phyloP scores from a whole-genome alignment of 805 yeast species.

The Saccharomycopsis capsularis region DNA sequence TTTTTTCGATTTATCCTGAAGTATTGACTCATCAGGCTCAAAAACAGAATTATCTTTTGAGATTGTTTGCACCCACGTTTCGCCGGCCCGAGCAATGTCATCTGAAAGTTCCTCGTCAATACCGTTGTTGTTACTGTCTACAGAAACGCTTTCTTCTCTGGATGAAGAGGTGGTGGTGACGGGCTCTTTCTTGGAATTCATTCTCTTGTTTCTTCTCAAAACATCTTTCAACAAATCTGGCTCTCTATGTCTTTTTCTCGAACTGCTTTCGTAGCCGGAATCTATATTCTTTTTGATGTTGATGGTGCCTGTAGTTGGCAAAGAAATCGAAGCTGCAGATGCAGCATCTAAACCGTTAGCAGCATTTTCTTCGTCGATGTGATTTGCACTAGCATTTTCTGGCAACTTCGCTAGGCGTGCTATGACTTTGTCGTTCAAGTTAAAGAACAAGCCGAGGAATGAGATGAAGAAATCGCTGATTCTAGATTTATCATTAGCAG shows the following conservation, averaged over 20 bases:
- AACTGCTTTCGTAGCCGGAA: slow-evolving; percentile 19
- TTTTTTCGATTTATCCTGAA: slow-evolving; percentile 24
- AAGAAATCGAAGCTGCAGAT: background rate
- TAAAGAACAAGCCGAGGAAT: slow-evolving; percentile 58
- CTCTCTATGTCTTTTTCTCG: slow-evolving; percentile 36
- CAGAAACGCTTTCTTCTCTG: background rate
- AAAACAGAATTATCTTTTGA: slow-evolving; percentile 28
- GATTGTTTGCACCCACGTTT: slow-evolving; percentile 41
- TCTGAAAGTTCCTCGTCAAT: slow-evolving; percentile 15
- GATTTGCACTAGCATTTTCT: slow-evolving; percentile 4
- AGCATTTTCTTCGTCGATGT: background rate
- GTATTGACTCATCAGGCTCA: slow-evolving; percentile 23
- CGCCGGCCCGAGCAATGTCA: slow-evolving; percentile 36
- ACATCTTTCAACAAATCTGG: slow-evolving; percentile 46
- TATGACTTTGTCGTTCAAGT: slow-evolving; percentile 28
- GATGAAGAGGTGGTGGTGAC: background rate
- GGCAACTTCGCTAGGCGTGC: slow-evolving; percentile 1
- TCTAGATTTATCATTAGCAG: slow-evolving; percentile 59
- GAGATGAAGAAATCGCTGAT: slow-evolving; percentile 53
- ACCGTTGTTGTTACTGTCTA: background rate
- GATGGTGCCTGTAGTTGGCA: background rate
- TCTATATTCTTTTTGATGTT: no score
- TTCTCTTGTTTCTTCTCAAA: slow-evolving; percentile 33
- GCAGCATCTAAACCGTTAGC: background rate
- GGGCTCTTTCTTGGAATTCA: slow-evolving; percentile 24